phyloP scores from a whole-genome alignment of 257 asterid genomes.

The Misopates orontium region DNA sequence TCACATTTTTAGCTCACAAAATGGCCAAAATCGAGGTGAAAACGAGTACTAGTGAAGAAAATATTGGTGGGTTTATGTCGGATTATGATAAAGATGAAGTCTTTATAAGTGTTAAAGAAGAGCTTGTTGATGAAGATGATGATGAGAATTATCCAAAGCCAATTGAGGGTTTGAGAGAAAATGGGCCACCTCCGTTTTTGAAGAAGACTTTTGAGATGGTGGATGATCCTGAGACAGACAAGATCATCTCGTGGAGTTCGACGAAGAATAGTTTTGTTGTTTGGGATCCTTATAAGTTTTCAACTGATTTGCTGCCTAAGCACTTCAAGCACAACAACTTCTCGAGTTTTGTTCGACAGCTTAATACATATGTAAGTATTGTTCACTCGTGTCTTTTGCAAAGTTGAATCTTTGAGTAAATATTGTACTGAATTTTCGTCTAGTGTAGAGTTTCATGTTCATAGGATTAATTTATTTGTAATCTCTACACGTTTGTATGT shows the following conservation, averaged over 20 bases:
- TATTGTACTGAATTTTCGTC: no score
- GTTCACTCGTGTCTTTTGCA: not conserved
- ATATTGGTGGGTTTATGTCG: constrained; percentile 2
- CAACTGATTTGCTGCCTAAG: constrained; percentile 72
- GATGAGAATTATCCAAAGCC: constrained; percentile 48
- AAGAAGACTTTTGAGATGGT: constrained; percentile 86
- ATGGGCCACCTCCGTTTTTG: constrained; percentile 80
- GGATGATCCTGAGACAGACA: constrained; percentile 76
- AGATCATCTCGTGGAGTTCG: constrained; percentile 70
- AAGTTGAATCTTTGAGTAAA: not conserved
- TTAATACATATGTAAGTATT: constrained; percentile 78
- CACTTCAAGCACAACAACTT: constrained; percentile 90
- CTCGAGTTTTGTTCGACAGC: constrained; percentile 94
- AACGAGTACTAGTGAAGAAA: not conserved
- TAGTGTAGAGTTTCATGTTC: no score
- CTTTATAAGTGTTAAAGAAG: constrained; percentile 52
- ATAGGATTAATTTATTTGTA: no score
- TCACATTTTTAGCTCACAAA: not conserved
- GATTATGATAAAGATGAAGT: constrained; percentile 23
- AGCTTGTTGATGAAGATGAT: constrained; percentile 41
- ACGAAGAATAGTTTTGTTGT: constrained; percentile 58
- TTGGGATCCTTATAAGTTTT: constrained; percentile 77
- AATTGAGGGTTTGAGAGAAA: constrained; percentile 57
- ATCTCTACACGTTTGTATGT: no score
- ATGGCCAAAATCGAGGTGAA: constrained; percentile 11